phyloP scores from a whole-genome alignment of 2,329 filamentous ascomycete species.

The Aspergillus oerlinghausenensis region DNA sequence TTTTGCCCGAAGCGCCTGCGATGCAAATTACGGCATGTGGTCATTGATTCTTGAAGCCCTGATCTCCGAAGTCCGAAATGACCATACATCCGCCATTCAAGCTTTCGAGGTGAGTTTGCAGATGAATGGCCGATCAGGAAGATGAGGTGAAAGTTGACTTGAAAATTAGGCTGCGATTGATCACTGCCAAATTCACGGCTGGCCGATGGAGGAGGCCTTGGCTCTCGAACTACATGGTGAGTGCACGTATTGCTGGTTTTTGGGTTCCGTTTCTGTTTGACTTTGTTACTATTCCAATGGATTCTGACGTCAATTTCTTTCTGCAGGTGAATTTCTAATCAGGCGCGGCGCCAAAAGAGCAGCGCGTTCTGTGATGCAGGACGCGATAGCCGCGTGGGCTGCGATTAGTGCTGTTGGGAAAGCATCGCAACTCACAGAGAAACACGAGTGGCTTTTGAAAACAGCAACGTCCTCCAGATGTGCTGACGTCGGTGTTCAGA shows the following conservation, averaged over 20 bases:
- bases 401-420: slow-evolving; percentile 57
- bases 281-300: not conserved
- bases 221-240: slow-evolving; percentile 56
- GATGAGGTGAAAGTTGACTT: not conserved
- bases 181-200: slow-evolving; percentile 55
- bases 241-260: slow-evolving; percentile 1
- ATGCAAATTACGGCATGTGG: slow-evolving; percentile 59
- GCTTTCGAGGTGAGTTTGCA: slow-evolving; percentile 28
- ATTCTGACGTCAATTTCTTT: slow-evolving; percentile 1
- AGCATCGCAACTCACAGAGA: slow-evolving; percentile 52
- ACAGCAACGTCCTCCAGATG: slow-evolving; percentile 49
- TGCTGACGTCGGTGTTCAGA: slow-evolving; percentile 55
- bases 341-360: slow-evolving; percentile 55
- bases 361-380: slow-evolving; percentile 54
- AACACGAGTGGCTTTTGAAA: slow-evolving; percentile 58
- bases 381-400: slow-evolving; percentile 56
- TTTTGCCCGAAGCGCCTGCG: slow-evolving; percentile 48
- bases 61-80: slow-evolving; percentile 46
- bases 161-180: slow-evolving; percentile 55
- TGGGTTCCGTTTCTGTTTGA: not conserved
- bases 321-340: slow-evolving; percentile 48
- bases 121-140: not conserved
- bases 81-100: slow-evolving; percentile 44
- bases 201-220: slow-evolving; percentile 56
- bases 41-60: slow-evolving; percentile 53